Percentiles rank a stretch among this genome's conserved stretches.
These are phyloP conservation scores for Sarcocystis neurona DNA, from an alignment of 169 alveolate genomes.

Conservation along the genomic window DNA sequence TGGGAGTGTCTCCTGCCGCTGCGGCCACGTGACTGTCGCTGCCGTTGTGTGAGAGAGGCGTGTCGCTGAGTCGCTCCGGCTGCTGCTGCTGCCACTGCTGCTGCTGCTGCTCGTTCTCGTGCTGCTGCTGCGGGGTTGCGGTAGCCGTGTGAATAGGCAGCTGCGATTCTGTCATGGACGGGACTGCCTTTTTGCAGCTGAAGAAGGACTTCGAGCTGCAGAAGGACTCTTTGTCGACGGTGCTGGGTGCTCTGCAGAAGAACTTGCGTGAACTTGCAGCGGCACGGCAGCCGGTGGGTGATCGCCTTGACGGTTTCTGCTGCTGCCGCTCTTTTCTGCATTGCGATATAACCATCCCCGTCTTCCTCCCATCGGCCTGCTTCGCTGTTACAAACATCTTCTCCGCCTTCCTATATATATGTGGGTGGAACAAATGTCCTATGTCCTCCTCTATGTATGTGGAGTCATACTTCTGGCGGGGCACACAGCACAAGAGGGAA, in stretches of 20 bases:
- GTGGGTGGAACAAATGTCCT: no score
- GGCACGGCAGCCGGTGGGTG: background rate
- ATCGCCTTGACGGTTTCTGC: no score
- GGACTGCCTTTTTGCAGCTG: background rate
- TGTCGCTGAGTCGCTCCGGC: background rate
- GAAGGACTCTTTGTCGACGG: background rate
- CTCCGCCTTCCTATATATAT: no score
- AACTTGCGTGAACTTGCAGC: conserved; percentile 24
- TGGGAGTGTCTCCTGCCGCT: background rate
- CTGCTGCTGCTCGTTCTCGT: background rate
- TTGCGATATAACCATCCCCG: no score
- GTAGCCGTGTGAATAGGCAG: background rate
- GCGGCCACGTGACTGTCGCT: background rate
- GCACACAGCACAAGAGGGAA: no score
- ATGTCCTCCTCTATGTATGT: no score
- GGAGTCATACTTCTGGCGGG: no score
- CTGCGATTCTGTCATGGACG: background rate
- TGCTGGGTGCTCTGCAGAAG: conserved; percentile 3
- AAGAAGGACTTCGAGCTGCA: background rate
- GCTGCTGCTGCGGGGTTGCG: background rate
- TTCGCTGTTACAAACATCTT: no score
- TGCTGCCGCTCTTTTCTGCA: no score
- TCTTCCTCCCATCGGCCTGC: no score
- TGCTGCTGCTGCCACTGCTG: background rate
- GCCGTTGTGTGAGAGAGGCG: no score